Conservation (phyloP, 2,329 filamentous ascomycete species). For the Hirsutella thompsonii region DNA sequence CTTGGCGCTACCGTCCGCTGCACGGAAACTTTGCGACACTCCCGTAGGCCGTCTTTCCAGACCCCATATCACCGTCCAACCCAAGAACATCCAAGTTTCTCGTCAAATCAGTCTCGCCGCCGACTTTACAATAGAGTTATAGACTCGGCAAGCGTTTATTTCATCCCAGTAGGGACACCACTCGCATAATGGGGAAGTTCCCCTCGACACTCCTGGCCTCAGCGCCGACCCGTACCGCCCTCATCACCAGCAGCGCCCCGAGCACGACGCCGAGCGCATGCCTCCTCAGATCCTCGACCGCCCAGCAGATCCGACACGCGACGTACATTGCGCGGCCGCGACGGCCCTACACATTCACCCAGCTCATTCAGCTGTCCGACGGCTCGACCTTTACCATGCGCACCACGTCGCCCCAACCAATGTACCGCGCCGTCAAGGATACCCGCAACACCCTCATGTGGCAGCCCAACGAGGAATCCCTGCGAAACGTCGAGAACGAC, state of each 20-base stretch:
- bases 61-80: background rate
- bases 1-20: slow-evolving; percentile 1
- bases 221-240: background rate
- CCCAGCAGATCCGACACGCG: slow-evolving; percentile 50
- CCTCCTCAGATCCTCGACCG: background rate
- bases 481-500: slow-evolving; percentile 85
- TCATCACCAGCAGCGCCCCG: background rate
- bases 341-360: slow-evolving; percentile 93
- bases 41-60: background rate
- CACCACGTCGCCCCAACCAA: slow-evolving; percentile 56
- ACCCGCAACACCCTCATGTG: slow-evolving; percentile 80
- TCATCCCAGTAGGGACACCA: too few relatives aligned
- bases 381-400: slow-evolving; percentile 73
- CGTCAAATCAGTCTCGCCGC: too few relatives aligned
- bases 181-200: background rate
- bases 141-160: too few relatives aligned
- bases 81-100: background rate
- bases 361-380: slow-evolving; percentile 85
- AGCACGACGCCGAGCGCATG: background rate
- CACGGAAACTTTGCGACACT: slow-evolving; percentile 12
- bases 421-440: slow-evolving; percentile 60
- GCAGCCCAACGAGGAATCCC: slow-evolving; percentile 72
- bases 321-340: slow-evolving; percentile 80
- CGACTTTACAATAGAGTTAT: too few relatives aligned
- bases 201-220: background rate